Conservation (phyloP, 805 yeast genomes). For the Geotrichum ghanense region DNA sequence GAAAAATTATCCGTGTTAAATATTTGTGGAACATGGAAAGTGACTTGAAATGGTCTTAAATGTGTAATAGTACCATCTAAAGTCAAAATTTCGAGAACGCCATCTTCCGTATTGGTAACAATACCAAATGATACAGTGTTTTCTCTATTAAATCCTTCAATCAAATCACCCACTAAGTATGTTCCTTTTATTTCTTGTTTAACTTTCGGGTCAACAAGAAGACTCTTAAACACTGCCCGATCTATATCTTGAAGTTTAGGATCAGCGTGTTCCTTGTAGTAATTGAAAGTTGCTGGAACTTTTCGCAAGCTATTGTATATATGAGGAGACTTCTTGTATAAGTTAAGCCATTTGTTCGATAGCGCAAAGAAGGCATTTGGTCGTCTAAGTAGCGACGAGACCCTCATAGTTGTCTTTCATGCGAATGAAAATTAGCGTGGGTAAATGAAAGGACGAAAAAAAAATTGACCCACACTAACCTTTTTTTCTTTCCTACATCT, state of each 20-base stretch:
- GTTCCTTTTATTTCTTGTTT: too few species aligned
- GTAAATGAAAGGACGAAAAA: too few species aligned
- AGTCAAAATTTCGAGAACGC: constrained; percentile 1
- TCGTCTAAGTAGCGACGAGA: not conserved
- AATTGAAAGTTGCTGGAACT: not conserved
- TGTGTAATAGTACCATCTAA: constrained; percentile 5
- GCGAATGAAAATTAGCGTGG: too few species aligned
- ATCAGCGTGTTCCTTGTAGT: not conserved
- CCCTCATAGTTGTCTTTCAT: too few species aligned
- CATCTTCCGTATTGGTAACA: not conserved
- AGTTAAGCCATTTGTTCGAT: not conserved
- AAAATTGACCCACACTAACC: too few species aligned
- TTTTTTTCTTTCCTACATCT: too few species aligned
- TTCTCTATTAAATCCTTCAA: constrained; percentile 7
- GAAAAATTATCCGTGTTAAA: not conserved
- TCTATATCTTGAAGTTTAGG: not conserved
- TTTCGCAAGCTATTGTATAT: not conserved
- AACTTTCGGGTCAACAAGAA: not conserved
- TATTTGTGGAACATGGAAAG: constrained; percentile 4
- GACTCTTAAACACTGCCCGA: not conserved
- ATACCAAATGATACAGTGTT: constrained; percentile 9
- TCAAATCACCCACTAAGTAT: constrained; percentile 7
- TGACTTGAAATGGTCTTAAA: not conserved
- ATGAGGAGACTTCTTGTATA: not conserved
- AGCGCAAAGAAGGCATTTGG: not conserved